Base-by-base conservation (phyloP, 176 grass and related monocot genomes). In the Oryza rufipogon region DNA sequence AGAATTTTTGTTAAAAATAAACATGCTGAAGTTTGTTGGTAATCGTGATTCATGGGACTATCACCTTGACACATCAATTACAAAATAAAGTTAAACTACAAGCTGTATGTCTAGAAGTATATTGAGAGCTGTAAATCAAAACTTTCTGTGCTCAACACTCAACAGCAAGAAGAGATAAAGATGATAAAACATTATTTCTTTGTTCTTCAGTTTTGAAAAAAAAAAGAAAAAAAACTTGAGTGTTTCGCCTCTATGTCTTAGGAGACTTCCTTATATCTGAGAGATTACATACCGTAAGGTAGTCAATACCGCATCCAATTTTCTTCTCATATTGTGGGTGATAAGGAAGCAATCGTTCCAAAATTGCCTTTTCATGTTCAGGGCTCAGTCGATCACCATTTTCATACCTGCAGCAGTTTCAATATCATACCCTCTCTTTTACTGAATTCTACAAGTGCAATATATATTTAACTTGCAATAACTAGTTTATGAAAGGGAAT, bases 241-340 rank as follows among this genome's bases (percentile, higher is more conserved):
- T 26, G n/a, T 70, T 79, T 74, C 61, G 75, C 0, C 19, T 34
- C 1, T 11, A 78, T 32, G 19, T 20, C n/a, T 58, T 58, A n/a
- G 7, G 54, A 58, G 12, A 58, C 1, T 20, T 58, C n/a, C 54
- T 58, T 20, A n/a, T 58, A 19, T 19, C 14, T 12, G 25, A 77
- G 19, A 14, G 64, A 67, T 25, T 74, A 88, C 86, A 3, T 92
- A 99, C 96, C 74, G 76, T 91, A 75, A 99, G 94, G 76, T 87
- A 96, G 73, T 96, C 91, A 38, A 99, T 85, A 75, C 96, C 96
- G 58, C 89, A 94, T 76, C 96, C 96, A 73, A 99, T 78, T 94
- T 99, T 96, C 85, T 91, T 91, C 78, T 99, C 84, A 67, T 82
- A 99, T 89, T 99, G 80, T 28, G 96, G 96, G 88, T 99, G 96